Evolutionary conservation across 768 basidiomycete species (phyloP), one percentile per base, ranked within the genome.

Genomic region (Suillus variegatus): DNA sequence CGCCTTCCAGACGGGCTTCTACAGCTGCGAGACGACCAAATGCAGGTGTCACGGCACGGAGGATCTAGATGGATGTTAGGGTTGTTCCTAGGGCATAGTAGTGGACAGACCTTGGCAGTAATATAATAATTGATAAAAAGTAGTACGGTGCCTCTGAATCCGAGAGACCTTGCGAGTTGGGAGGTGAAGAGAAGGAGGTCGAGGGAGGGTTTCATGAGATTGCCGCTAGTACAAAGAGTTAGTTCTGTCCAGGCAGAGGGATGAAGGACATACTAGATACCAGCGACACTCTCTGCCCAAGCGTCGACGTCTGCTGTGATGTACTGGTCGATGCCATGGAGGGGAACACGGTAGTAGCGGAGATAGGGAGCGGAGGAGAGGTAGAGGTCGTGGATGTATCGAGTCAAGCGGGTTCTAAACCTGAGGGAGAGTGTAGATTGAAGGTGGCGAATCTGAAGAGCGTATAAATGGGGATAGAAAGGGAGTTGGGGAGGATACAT

Each of bases 351-450:
- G 74, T 91, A 91, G 72, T 94, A 94, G 13, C 90, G 85, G 35
- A 93, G 78, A 64, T 92, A 76, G 5, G 89, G 91, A 4, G 84
- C 78, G 0, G 89, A 85, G 28, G 90, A 91, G 64, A 99, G 86
- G 75, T 99, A 98, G 14, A 99, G 83, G 73, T 97, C 95, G 73
- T 96, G 91, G 0, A 91, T 89, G 75, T 97, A 98, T 36, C 93
- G 88, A 0, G 95, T 95, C 32, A 98, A 81, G 13, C 93, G 88
- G 0, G 94, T 95, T 40, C 96, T 84, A 68, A 98, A 84, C 4
- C 88, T 84, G 3, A 97, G 83, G 0, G 94, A 88, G 3, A 99
- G 85, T 63, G 92, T 93, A 4, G 91, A 86, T 77, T 98, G 95
- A 1, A 98, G 82, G 74, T 95, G 91, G 6, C 91, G 89, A 66